A percentile compares a stretch with the other conserved stretches of the same genome.
phyloP scores from a whole-genome alignment of 2,329 filamentous ascomycete species.

The Penicillium janthinellum region DNA sequence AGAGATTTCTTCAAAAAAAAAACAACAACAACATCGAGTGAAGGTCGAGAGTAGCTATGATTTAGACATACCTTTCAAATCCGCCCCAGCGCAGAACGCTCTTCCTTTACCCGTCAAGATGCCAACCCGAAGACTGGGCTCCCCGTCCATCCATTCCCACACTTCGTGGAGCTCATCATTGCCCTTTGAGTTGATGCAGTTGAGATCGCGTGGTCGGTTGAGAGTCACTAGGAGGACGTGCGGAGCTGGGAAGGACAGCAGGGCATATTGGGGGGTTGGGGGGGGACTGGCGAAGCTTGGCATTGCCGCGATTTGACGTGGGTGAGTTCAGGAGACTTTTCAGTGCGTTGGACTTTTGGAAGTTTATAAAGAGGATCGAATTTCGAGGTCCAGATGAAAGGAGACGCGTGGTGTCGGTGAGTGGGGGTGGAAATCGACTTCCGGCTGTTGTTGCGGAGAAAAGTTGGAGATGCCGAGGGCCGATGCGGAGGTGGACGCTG shows the following conservation, averaged over 20 bases:
- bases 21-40: background rate
- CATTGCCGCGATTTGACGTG: slow-evolving; percentile 21
- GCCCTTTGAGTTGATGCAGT: slow-evolving; percentile 48
- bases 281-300: slow-evolving; percentile 33
- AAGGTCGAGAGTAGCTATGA: background rate
- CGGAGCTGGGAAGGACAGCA: slow-evolving; percentile 47
- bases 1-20: too few relatives aligned
- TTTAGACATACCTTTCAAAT: slow-evolving; percentile 42
- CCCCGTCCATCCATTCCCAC: slow-evolving; percentile 50
- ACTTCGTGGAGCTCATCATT: slow-evolving; percentile 46
- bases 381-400: background rate
- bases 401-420: background rate
- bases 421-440: background rate
- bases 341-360: background rate
- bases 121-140: slow-evolving; percentile 44
- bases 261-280: slow-evolving; percentile 34
- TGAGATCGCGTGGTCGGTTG: slow-evolving; percentile 46
- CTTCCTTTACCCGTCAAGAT: slow-evolving; percentile 46
- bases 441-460: slow-evolving; percentile 19
- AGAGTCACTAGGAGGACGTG: slow-evolving; percentile 53
- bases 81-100: slow-evolving; percentile 50
- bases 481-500: slow-evolving; percentile 15
- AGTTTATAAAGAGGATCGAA: background rate
- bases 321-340: background rate
- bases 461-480: slow-evolving; percentile 25